Evolutionary conservation across 2,329 filamentous ascomycete species (phyloP).

Genomic region (Fusarium zealandicum): DNA sequence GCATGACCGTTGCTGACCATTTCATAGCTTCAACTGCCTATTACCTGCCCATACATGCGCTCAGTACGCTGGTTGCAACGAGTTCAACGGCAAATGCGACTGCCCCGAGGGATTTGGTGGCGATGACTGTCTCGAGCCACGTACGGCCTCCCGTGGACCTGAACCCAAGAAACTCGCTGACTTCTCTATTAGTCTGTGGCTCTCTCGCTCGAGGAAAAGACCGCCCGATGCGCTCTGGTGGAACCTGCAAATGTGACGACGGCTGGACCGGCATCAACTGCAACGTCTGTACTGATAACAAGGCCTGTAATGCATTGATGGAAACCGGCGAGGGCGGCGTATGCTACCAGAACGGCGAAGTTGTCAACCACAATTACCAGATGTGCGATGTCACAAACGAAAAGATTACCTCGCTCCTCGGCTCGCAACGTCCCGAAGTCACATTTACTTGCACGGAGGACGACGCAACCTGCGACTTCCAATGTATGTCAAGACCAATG

Average conservation of each 20-base stretch:
- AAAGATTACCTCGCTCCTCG: slow-evolving; percentile 88
- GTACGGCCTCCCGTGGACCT: slow-evolving; percentile 51
- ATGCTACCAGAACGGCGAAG: slow-evolving; percentile 89
- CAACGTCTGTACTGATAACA: slow-evolving; percentile 87
- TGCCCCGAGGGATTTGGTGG: slow-evolving; percentile 94
- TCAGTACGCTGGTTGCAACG: slow-evolving; percentile 89
- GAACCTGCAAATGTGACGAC: slow-evolving; percentile 83
- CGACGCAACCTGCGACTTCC: slow-evolving; percentile 84
- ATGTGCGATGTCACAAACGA: slow-evolving; percentile 97
- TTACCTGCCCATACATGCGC: slow-evolving; percentile 90
- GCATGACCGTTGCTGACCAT: slow-evolving; percentile 15
- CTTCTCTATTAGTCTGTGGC: slow-evolving; percentile 71
- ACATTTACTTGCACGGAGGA: slow-evolving; percentile 90
- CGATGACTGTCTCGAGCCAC: slow-evolving; percentile 87
- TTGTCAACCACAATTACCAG: slow-evolving; percentile 94
- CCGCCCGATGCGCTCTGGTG: slow-evolving; percentile 74
- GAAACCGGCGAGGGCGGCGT: slow-evolving; percentile 81
- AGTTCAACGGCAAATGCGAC: slow-evolving; percentile 88
- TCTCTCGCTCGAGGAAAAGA: slow-evolving; percentile 83
- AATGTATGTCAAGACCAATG: slow-evolving; percentile 68
- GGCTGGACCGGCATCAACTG: slow-evolving; percentile 98
- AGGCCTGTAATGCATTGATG: slow-evolving; percentile 89
- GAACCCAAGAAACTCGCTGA: slow-evolving; percentile 11
- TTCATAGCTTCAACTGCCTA: slow-evolving; percentile 91
- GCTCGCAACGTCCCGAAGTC: slow-evolving; percentile 86